Percentiles rank a stretch among this genome's conserved stretches.
These are phyloP conservation scores for Diaporthe vexans DNA, from an alignment of 2,329 filamentous ascomycete species.

Conservation along the genomic window DNA sequence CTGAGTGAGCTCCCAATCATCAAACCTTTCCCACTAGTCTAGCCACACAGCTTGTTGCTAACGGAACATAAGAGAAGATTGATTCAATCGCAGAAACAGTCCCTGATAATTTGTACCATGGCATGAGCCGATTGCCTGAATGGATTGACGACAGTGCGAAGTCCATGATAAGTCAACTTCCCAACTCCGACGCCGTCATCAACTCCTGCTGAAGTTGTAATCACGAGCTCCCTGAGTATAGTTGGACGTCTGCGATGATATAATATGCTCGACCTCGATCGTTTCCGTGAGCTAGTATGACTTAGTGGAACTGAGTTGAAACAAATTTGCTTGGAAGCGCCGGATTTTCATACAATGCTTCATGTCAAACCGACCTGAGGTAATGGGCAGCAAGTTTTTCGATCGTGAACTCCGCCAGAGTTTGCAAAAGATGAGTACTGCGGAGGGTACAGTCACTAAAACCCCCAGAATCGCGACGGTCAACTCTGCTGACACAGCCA, in stretches of 20 bases:
- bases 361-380: neutral
- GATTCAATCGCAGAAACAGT: too few species aligned
- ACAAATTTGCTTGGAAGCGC: neutral
- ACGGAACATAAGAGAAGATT: too few species aligned
- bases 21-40: too few species aligned
- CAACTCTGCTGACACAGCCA: slow-evolving; percentile 10
- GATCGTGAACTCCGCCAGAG: neutral
- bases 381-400: neutral
- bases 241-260: neutral
- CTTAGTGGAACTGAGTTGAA: neutral
- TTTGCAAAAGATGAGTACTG: neutral
- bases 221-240: neutral
- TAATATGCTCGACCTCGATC: neutral
- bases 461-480: neutral
- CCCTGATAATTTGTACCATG: too few species aligned
- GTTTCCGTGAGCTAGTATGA: neutral
- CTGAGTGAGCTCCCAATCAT: too few species aligned
- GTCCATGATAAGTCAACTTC: too few species aligned
- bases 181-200: too few species aligned
- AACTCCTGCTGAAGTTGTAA: neutral
- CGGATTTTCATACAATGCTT: neutral
- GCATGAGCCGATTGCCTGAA: too few species aligned
- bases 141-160: too few species aligned
- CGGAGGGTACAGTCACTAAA: neutral
- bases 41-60: too few species aligned